Base-by-base conservation (phyloP, 148 eudicot species). In the Dianthus caryophyllus region DNA sequence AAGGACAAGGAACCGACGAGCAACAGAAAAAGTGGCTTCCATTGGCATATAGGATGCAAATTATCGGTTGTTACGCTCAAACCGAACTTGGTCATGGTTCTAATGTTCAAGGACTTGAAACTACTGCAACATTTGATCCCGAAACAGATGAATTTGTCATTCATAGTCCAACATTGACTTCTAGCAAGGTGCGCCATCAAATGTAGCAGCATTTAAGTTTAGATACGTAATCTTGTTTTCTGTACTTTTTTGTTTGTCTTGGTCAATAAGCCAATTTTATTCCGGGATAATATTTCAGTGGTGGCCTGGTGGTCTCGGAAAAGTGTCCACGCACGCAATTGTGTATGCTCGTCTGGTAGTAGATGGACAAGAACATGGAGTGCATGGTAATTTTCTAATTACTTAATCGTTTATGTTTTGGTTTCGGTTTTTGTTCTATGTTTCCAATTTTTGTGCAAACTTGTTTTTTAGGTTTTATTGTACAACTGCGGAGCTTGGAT, bases 71-170 rank as follows among this genome's bases (percentile, higher is more conserved):
- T 75, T 94, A 94, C 78, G 97, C 99, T 22, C 99, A 94, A 79
- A 94, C 99, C 65, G 99, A 94, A 84, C 99, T 94, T 71, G 99
- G 99, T 67, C 99, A 94, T 79, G 99, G 99, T 17, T 94, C 99
- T 66, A 94, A 94, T 78, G 97, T 94, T 73, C 99, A 90, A 86
- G 99, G 99, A 26, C 96, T 94, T 54, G 99, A 94, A 72, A 94
- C 99, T 54, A 94, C 99, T 73, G 99, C 97, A 21, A 94, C 97
- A 20, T 94, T 94, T 77, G 97, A 94, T 79, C 88, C 92, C 50
- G 83, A 84, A 54, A 77, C 83, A 0, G 97, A 94, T 74, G 99
- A 94, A 77, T 94, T 94, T 73, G 77, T 94, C 22, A 82, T 94
- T 46, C 80, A 94, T 68, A 90, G 96, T 82, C 99, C 99, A 67